Conservation (phyloP, 768 basidiomycete species). For the Tricholoma terreum region DNA sequence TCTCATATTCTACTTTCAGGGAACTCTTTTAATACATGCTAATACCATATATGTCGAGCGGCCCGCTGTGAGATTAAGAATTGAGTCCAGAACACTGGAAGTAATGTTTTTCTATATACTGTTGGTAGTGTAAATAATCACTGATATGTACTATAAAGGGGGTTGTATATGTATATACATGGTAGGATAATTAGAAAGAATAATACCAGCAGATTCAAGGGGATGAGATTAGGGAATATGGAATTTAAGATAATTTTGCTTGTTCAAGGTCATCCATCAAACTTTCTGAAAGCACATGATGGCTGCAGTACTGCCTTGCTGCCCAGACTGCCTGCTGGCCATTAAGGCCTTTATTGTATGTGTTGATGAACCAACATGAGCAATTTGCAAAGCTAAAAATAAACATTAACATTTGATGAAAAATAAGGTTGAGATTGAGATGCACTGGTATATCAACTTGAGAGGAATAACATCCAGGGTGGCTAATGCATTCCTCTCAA, state of each 20-base stretch:
- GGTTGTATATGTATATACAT: neutral
- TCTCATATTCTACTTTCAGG: neutral
- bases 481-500: neutral
- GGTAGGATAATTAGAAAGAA: neutral
- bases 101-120: neutral
- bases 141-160: neutral
- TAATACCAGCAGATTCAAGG: too few relatives aligned
- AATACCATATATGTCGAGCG: neutral
- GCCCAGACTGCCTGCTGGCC: too few relatives aligned
- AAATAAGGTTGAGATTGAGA: neutral
- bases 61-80: neutral
- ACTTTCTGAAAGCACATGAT: neutral
- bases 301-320: too few relatives aligned
- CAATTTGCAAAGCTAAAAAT: neutral
- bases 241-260: neutral
- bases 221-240: too few relatives aligned
- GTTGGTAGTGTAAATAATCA: neutral
- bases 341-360: too few relatives aligned
- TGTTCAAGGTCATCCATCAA: neutral
- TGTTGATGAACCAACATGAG: too few relatives aligned
- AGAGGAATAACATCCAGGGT: neutral
- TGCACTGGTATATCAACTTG: neutral
- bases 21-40: neutral
- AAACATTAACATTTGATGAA: neutral
- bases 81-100: neutral